These are phyloP conservation scores for Wallacemonas sp. DNA, from an alignment of 208 protist genomes.

Conservation along the genomic window DNA sequence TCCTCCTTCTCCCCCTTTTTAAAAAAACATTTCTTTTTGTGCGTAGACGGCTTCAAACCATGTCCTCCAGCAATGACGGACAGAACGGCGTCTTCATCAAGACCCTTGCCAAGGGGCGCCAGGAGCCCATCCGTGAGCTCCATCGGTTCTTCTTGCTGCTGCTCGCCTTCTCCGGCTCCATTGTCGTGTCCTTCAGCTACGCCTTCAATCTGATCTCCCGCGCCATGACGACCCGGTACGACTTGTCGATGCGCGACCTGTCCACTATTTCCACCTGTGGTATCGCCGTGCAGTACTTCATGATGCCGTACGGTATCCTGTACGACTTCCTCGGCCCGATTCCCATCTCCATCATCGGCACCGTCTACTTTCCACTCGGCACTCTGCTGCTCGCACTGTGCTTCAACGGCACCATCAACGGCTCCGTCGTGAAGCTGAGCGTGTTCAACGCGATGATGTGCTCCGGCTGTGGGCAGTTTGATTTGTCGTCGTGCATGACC, in stretches of 20 bases:
- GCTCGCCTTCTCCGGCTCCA: constrained; percentile 40
- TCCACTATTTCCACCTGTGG: constrained; percentile 52
- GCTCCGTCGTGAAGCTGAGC: constrained; percentile 33
- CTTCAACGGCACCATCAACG: constrained; percentile 39
- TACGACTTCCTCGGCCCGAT: constrained; percentile 55
- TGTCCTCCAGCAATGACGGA: constrained; percentile 13
- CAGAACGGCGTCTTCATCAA: constrained; percentile 27
- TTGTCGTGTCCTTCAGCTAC: constrained; percentile 48
- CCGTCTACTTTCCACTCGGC: constrained; percentile 34
- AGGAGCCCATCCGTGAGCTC: constrained; percentile 29
- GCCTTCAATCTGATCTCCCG: constrained; percentile 55
- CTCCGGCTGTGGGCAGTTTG: constrained; percentile 36
- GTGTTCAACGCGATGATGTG: constrained; percentile 40
- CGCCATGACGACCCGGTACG: constrained; percentile 44
- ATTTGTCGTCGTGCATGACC: constrained; percentile 38
- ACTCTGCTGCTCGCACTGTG: constrained; percentile 37
- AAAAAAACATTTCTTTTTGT: no score
- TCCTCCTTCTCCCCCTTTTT: constrained; percentile 14
- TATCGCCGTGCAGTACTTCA: constrained; percentile 36
- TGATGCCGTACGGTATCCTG: constrained; percentile 41
- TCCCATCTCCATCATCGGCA: constrained; percentile 32
- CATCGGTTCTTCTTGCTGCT: constrained; percentile 44
- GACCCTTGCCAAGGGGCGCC: constrained; percentile 19
- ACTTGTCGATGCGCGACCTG: constrained; percentile 52
- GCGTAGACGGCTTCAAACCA: not conserved